These are phyloP conservation scores for Tolypocladium tropicale DNA, from an alignment of 2,329 filamentous ascomycete genomes.

Conservation along the genomic window DNA sequence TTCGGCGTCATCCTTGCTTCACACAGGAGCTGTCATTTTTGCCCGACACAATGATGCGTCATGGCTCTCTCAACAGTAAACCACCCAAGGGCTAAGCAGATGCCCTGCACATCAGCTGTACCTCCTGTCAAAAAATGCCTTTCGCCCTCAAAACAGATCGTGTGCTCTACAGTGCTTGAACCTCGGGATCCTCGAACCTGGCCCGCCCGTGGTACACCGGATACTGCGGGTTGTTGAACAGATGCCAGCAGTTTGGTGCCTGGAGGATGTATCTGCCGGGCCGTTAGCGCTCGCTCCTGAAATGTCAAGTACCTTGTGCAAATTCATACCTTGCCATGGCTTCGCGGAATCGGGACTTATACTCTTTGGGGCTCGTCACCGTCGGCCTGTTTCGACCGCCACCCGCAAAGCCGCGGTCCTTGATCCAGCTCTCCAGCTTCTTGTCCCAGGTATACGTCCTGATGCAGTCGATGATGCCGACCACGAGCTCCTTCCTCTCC, in stretches of 20 bases:
- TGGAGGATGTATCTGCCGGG: constrained; percentile 55
- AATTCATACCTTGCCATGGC: constrained; percentile 77
- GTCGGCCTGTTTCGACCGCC: constrained; percentile 77
- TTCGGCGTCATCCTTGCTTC: neutral
- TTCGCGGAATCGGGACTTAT: constrained; percentile 90
- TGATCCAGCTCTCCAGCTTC: constrained; percentile 99
- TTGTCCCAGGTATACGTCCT: constrained; percentile 99
- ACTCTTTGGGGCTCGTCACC: constrained; percentile 94
- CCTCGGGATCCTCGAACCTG: constrained; percentile 28
- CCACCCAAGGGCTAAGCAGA: neutral
- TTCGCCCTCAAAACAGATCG: neutral
- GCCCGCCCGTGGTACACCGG: constrained; percentile 25
- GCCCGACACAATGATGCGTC: neutral
- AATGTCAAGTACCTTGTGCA: neutral
- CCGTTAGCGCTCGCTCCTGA: constrained; percentile 3
- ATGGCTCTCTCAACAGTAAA: neutral
- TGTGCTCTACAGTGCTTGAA: neutral
- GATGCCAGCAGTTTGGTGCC: constrained; percentile 67
- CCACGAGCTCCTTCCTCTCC: constrained; percentile 76
- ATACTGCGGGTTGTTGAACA: constrained; percentile 41
- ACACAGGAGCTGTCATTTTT: neutral
- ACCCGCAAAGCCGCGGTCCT: constrained; percentile 77
- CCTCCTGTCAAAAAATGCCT: neutral
- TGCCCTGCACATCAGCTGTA: neutral
- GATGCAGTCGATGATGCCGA: constrained; percentile 97